Conservation (phyloP, 768 basidiomycete genomes). For the Lactifluus subvellereus region DNA sequence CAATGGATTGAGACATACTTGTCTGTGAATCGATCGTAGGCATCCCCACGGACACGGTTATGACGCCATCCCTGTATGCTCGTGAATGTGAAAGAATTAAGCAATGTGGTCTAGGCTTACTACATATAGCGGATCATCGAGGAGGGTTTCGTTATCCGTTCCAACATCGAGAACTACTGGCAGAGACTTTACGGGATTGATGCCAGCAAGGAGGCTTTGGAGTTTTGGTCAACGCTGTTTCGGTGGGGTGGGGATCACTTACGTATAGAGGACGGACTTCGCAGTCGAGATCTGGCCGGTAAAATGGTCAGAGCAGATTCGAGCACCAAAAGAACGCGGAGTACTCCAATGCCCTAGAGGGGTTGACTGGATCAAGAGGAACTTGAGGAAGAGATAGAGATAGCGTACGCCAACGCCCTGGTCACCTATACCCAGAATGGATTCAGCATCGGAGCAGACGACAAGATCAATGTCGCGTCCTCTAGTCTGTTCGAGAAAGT, state of each 20-base stretch:
- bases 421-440: conserved; percentile 74
- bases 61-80: conserved; percentile 61
- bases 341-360: conserved; percentile 35
- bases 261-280: conserved; percentile 77
- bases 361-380: neutral
- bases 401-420: conserved; percentile 63
- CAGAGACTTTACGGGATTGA: conserved; percentile 55
- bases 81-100: neutral
- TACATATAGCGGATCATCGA: conserved; percentile 61
- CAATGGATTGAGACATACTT: conserved; percentile 38
- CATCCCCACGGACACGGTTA: conserved; percentile 60
- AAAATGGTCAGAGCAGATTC: neutral
- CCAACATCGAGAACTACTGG: conserved; percentile 70
- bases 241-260: conserved; percentile 19
- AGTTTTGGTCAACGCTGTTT: neutral
- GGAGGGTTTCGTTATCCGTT: conserved; percentile 59
- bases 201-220: conserved; percentile 54
- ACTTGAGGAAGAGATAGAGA: neutral
- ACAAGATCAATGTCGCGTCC: conserved; percentile 66
- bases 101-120: conserved; percentile 35
- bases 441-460: conserved; percentile 80
- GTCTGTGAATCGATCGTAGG: conserved; percentile 75
- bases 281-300: conserved; percentile 58
- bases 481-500: conserved; percentile 61
- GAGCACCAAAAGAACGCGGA: neutral